These are phyloP conservation scores for Termitomyces sp. DNA, from an alignment of 768 basidiomycete genomes.

Conservation along the genomic window DNA sequence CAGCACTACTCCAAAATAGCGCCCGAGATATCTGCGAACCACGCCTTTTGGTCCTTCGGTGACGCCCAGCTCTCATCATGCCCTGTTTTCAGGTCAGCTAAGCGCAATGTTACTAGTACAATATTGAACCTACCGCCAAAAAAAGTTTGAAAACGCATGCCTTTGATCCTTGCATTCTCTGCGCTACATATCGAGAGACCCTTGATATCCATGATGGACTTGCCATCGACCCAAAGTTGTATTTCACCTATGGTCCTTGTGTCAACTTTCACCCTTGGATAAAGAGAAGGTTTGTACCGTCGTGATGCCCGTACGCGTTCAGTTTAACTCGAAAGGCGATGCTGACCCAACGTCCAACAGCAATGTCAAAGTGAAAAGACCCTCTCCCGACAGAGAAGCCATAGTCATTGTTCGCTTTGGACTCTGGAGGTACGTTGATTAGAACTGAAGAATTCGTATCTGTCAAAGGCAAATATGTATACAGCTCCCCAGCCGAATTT, in stretches of 20 bases:
- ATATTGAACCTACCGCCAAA: constrained; percentile 55
- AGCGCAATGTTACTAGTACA: neutral
- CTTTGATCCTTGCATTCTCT: constrained; percentile 51
- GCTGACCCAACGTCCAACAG: constrained; percentile 56
- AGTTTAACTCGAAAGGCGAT: constrained; percentile 68
- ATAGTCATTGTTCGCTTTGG: constrained; percentile 53
- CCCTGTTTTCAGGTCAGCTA: constrained; percentile 30
- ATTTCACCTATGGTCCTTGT: constrained; percentile 49
- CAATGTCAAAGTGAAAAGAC: constrained; percentile 52
- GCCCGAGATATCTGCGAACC: constrained; percentile 53
- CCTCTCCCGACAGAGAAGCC: constrained; percentile 69
- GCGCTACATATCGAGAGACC: constrained; percentile 48
- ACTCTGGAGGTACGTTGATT: constrained; percentile 45
- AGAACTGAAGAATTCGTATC: constrained; percentile 41
- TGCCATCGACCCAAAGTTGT: constrained; percentile 63
- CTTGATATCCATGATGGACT: constrained; percentile 47
- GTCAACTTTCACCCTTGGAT: neutral
- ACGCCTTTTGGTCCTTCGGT: constrained; percentile 52
- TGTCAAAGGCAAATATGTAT: constrained; percentile 64
- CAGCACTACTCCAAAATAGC: constrained; percentile 23
- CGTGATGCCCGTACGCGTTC: constrained; percentile 55
- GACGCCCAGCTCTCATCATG: constrained; percentile 59
- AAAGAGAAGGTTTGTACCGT: constrained; percentile 44
- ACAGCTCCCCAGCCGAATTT: constrained; percentile 59
- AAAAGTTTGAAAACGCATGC: constrained; percentile 77